phyloP scores from a whole-genome alignment of 768 basidiomycete species.

The Nidula microcarpa region DNA sequence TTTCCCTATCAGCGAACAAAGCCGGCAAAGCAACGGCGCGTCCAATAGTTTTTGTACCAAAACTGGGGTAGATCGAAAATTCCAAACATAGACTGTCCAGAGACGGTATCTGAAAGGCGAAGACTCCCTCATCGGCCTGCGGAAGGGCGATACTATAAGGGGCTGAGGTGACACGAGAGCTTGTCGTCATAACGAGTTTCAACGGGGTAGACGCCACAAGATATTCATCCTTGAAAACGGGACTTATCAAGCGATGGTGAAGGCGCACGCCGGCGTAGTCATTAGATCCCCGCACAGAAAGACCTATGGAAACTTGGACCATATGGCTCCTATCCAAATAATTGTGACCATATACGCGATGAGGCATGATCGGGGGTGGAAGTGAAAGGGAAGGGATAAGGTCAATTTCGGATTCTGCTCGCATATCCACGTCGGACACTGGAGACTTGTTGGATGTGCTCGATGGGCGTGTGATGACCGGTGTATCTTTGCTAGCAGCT shows the following conservation, averaged over 20 bases:
- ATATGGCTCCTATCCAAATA: constrained; percentile 85
- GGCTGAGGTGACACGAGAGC: constrained; percentile 77
- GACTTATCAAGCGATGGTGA: constrained; percentile 70
- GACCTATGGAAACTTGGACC: constrained; percentile 83
- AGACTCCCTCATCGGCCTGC: constrained; percentile 67
- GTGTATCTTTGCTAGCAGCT: constrained; percentile 27
- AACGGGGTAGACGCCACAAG: constrained; percentile 77
- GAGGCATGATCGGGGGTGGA: constrained; percentile 97
- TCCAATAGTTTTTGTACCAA: constrained; percentile 95
- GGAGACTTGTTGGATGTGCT: constrained; percentile 33
- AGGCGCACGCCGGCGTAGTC: constrained; percentile 52
- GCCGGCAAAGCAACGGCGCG: constrained; percentile 84
- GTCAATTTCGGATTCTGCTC: constrained; percentile 74
- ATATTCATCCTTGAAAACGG: constrained; percentile 63
- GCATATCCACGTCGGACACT: constrained; percentile 25
- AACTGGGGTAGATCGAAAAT: constrained; percentile 95
- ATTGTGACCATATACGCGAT: constrained; percentile 96
- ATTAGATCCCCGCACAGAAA: constrained; percentile 36
- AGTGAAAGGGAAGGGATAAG: constrained; percentile 92
- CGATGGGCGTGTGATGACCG: constrained; percentile 16
- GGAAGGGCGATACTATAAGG: constrained; percentile 91
- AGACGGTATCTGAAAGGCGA: constrained; percentile 82
- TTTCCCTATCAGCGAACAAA: constrained; percentile 52
- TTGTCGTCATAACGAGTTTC: constrained; percentile 93
- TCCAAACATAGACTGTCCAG: constrained; percentile 76